Evolutionary conservation across 371 early-diverging fungal species (phyloP).

Genomic region (Syncephalastrum racemosum): DNA sequence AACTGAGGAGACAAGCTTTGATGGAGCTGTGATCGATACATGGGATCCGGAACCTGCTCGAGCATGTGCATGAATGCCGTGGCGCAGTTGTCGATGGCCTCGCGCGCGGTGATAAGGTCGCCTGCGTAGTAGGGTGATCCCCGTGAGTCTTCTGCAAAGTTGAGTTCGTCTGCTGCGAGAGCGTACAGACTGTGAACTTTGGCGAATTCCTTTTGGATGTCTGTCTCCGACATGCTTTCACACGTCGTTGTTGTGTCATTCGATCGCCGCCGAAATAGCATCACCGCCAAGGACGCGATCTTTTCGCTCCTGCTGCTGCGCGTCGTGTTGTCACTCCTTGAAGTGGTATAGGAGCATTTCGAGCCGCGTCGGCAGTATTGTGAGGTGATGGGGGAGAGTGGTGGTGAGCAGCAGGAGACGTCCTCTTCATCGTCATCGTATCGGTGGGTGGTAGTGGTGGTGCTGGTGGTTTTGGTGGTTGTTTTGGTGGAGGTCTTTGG

Average conservation of each 20-base stretch:
- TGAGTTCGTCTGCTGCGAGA: slow-evolving; percentile 19
- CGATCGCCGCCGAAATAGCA: slow-evolving; percentile 16
- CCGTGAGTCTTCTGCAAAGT: slow-evolving; percentile 38
- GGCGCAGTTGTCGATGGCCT: slow-evolving; percentile 33
- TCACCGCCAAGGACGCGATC: too few relatives aligned
- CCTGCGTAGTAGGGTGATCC: slow-evolving; percentile 42
- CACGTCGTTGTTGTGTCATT: slow-evolving; percentile 3
- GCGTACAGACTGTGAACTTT: slow-evolving; percentile 9
- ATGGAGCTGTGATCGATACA: slow-evolving; percentile 21
- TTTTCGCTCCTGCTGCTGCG: too few relatives aligned
- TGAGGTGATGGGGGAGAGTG: too few relatives aligned
- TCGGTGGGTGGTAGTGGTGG: too few relatives aligned
- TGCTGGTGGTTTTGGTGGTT: too few relatives aligned
- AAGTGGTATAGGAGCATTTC: too few relatives aligned
- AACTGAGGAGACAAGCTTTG: slow-evolving; percentile 27
- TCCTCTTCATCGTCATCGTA: too few relatives aligned
- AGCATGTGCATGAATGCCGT: slow-evolving; percentile 27
- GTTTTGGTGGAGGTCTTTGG: too few relatives aligned
- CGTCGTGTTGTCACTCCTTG: too few relatives aligned
- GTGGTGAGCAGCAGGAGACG: too few relatives aligned
- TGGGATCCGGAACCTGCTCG: slow-evolving; percentile 18
- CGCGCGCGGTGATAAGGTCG: slow-evolving; percentile 35
- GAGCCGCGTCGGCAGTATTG: too few relatives aligned
- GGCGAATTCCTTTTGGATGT: slow-evolving; percentile 12
- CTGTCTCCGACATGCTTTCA: background rate